Conservation (phyloP, 1,284 basidiomycete genomes). For the Papiliotrema laurentii region DNA sequence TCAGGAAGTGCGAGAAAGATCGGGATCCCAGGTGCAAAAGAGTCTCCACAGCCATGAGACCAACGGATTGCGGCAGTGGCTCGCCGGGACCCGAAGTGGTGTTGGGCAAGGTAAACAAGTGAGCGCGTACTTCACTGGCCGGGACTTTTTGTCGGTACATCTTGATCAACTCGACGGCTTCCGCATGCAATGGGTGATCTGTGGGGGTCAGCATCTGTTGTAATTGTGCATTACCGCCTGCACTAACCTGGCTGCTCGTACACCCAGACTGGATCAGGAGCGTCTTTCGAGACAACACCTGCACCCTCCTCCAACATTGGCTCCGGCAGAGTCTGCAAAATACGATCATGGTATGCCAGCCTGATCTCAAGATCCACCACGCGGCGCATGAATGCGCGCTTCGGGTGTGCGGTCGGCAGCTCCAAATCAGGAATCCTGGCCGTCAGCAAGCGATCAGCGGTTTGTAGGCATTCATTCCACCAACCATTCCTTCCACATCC, state of each 20-base stretch:
- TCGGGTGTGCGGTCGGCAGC: constrained; percentile 71
- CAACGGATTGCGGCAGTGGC: constrained; percentile 62
- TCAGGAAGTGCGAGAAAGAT: constrained; percentile 96
- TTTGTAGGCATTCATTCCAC: constrained; percentile 25
- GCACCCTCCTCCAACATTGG: constrained; percentile 57
- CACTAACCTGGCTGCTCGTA: constrained; percentile 69
- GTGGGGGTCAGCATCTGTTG: not conserved
- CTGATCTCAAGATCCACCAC: constrained; percentile 87
- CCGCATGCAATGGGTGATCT: constrained; percentile 72
- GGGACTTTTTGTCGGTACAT: constrained; percentile 67
- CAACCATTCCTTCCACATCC: constrained; percentile 99
- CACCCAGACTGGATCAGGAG: constrained; percentile 76
- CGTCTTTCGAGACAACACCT: constrained; percentile 63
- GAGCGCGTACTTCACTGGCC: constrained; percentile 70
- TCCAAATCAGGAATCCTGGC: constrained; percentile 77
- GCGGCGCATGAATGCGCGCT: constrained; percentile 78
- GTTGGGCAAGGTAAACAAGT: constrained; percentile 61
- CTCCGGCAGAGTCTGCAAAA: constrained; percentile 82
- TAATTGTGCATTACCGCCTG: not conserved
- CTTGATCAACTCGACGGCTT: constrained; percentile 73
- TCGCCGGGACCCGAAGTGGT: constrained; percentile 38
- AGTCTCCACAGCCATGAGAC: constrained; percentile 81
- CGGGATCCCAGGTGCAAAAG: constrained; percentile 86
- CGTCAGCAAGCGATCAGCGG: constrained; percentile 4
- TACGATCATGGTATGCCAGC: constrained; percentile 88